Percentiles rank a stretch among this genome's conserved stretches.
Conservation (phyloP, 1,284 basidiomycete genomes). For the Trichosporon sp. region DNA sequence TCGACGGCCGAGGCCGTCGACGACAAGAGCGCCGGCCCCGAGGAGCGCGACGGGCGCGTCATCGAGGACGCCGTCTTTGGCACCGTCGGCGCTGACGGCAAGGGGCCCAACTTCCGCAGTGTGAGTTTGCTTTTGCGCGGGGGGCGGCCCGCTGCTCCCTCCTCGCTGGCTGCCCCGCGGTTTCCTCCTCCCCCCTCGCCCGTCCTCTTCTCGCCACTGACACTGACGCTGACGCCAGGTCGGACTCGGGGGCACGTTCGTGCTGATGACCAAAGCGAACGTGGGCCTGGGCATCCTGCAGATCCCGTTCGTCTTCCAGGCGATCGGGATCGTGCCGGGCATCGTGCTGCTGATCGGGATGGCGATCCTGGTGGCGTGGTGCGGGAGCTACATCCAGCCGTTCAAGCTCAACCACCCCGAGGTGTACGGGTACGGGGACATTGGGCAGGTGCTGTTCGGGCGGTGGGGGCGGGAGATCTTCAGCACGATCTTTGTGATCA, state of each 20-base stretch:
- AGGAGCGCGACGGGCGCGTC: background rate
- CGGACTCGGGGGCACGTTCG: constrained; percentile 20
- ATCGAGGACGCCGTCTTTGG: constrained; percentile 33
- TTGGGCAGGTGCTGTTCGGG: constrained; percentile 29
- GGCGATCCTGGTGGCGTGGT: constrained; percentile 34
- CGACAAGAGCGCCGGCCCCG: constrained; percentile 15
- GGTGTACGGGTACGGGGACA: constrained; percentile 30
- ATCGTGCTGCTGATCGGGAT: constrained; percentile 32
- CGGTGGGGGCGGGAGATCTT: constrained; percentile 14
- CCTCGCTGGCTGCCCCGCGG: too few species aligned
- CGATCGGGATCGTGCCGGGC: constrained; percentile 36
- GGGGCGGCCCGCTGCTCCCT: too few species aligned
- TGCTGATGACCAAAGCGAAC: constrained; percentile 34
- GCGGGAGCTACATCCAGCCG: constrained; percentile 14
- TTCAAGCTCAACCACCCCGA: constrained; percentile 30
- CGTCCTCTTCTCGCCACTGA: background rate
- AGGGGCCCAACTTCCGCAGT: constrained; percentile 33
- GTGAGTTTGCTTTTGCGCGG: constrained; percentile 21
- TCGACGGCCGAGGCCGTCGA: constrained; percentile 8
- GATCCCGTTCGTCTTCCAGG: constrained; percentile 34
- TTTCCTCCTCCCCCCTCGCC: too few species aligned
- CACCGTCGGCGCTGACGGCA: constrained; percentile 17
- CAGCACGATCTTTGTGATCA: constrained; percentile 10
- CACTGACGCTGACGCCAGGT: constrained; percentile 4
- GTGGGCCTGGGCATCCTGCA: constrained; percentile 40